Conservation (phyloP, 2,329 filamentous ascomycete genomes). For the Pseudocercospora pini-densiflorae region DNA sequence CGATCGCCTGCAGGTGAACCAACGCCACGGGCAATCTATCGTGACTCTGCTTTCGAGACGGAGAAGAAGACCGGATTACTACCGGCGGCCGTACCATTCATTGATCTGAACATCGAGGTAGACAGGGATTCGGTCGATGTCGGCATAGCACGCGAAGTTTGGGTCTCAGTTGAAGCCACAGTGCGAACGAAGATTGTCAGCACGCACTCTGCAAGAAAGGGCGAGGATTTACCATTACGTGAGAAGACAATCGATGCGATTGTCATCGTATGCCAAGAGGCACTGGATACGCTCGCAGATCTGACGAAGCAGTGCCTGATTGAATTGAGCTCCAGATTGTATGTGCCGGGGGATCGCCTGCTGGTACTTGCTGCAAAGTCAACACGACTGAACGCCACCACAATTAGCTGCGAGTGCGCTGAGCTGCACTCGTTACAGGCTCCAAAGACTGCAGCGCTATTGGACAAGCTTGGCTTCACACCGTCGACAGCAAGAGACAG, state of each 20-base stretch:
- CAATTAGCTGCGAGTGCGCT: conserved; percentile 20
- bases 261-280: conserved; percentile 21
- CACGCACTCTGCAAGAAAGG: neutral
- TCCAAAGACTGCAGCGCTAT: conserved; percentile 18
- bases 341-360: conserved; percentile 21
- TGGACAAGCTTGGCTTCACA: conserved; percentile 26
- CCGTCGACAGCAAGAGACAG: conserved; percentile 18
- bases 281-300: conserved; percentile 5
- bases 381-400: conserved; percentile 7
- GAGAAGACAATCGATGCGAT: conserved; percentile 21
- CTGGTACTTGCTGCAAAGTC: conserved; percentile 18
- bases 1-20: conserved; percentile 23
- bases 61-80: neutral
- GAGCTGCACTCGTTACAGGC: conserved; percentile 22
- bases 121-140: conserved; percentile 35
- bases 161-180: conserved; percentile 37
- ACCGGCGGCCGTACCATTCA: conserved; percentile 29
- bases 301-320: conserved; percentile 23
- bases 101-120: conserved; percentile 31
- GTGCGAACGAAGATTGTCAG: conserved; percentile 29
- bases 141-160: conserved; percentile 30
- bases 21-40: conserved; percentile 27
- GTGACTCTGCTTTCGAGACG: neutral
- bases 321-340: conserved; percentile 23
- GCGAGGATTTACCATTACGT: neutral